Evolutionary conservation across 148 eudicot genomes (phyloP), one percentile per base, ranked within the genome.

Genomic region (Nyssa sinensis): DNA sequence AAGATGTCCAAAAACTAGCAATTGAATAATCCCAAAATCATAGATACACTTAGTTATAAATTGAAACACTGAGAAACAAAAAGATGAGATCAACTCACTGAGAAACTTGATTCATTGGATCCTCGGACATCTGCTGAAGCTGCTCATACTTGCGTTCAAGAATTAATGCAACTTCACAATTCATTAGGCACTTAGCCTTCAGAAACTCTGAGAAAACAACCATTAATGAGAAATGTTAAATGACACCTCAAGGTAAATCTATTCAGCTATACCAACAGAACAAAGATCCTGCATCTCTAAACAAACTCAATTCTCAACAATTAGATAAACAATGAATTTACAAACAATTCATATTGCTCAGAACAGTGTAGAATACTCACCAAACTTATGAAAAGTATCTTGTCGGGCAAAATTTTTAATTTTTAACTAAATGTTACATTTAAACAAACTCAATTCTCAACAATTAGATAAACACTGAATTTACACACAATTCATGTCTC

Each of bases 121-220:
- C 97, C 2, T 91, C 97, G 0, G 90, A 82, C 77, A 84, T 69
- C 71, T 85, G 89, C 70, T 91, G 93, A 39, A 86, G 82, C 77
- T 91, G 97, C 65, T 91, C 97, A 27, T 87, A 83, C 53, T 87
- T 86, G 62, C 75, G 90, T 33, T 89, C 97, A 0, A 91, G 86
- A 66, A 91, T 91, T 75, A 91, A 73, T 5, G 96, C 66, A 11
- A 91, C 97, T 77, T 91, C 97, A 32, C 93, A 85, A 57, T 91
- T 91, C 93, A 89, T 91, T 14, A 91, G 60, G 74, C 97, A 91
- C 77, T 91, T 91, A 27, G 90, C 97, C 79, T 91, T 91, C 62
- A 91, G 73, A 81, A 91, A 91, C 55, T 91, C 97, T 75, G 77
- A 66, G 75, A 23, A 74, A 70, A 37, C 23, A 33, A 11, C 51